Evolutionary conservation across 2,329 filamentous ascomycete genomes (phyloP).

Genomic region (Monosporascus sp.): DNA sequence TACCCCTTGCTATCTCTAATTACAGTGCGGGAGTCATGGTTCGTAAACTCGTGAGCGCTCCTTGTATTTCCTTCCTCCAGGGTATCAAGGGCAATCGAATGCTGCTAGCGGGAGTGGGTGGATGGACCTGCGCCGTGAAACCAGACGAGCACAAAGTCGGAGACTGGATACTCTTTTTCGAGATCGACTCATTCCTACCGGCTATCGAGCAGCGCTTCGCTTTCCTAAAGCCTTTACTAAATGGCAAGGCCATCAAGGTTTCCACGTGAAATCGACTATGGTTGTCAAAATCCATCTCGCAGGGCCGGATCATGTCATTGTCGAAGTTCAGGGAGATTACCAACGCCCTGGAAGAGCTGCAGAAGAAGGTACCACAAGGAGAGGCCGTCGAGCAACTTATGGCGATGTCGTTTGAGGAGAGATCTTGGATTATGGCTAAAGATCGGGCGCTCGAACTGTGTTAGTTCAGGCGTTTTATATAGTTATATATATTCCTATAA

Average conservation of each 20-base stretch:
- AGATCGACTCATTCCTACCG: conserved; percentile 24
- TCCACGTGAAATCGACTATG: conserved; percentile 11
- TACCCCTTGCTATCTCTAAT: no score
- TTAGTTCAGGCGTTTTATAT: no score
- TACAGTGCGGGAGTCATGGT: no score
- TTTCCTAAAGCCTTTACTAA: not conserved
- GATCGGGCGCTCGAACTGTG: no score
- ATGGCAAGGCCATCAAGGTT: conserved; percentile 12
- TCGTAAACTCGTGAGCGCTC: no score
- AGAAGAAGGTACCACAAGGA: not conserved
- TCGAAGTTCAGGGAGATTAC: conserved; percentile 13
- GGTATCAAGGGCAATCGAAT: no score
- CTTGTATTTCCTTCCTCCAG: no score
- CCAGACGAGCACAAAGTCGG: conserved; percentile 8
- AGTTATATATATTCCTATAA: no score
- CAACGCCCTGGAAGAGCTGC: not conserved
- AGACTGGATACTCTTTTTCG: conserved; percentile 18
- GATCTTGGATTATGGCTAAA: no score
- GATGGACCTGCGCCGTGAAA: conserved; percentile 19
- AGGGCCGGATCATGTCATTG: conserved; percentile 9
- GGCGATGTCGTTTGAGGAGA: conserved; percentile 11
- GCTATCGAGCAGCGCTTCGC: not conserved
- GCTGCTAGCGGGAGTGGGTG: not conserved
- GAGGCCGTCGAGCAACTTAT: not conserved
- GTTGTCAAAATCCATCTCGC: conserved; percentile 15